Conservation (phyloP, 2,329 filamentous ascomycete species). For the Verticillium isaacii region DNA sequence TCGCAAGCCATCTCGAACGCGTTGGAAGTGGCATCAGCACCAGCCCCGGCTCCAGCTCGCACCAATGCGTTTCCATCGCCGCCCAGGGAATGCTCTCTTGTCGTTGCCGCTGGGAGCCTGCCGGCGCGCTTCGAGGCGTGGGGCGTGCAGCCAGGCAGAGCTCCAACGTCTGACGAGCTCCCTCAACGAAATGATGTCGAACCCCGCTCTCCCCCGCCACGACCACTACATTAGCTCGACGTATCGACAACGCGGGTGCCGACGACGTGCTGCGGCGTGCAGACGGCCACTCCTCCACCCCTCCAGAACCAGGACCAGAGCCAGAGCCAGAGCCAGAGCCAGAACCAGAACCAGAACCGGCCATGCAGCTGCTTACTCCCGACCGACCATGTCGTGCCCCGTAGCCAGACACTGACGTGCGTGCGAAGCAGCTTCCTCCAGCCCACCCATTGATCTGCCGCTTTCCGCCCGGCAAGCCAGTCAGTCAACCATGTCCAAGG, state of each 20-base stretch:
- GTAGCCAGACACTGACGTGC: not conserved
- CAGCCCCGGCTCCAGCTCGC: not conserved
- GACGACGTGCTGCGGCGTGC: not conserved
- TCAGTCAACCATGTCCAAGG: conserved; percentile 20
- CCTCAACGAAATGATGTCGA: not conserved
- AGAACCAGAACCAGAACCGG: not conserved
- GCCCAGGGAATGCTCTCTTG: not conserved
- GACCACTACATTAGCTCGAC: not conserved
- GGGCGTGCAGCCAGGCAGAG: not conserved
- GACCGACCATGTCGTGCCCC: not conserved
- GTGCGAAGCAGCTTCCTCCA: not conserved
- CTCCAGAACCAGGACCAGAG: not conserved
- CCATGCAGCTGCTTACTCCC: not conserved
- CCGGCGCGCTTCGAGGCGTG: not conserved
- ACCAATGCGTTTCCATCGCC: not conserved
- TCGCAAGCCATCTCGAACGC: not conserved
- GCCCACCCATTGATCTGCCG: not conserved
- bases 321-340: too few species aligned
- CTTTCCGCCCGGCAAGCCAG: not conserved
- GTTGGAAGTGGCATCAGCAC: not conserved
- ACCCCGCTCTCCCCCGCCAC: not conserved
- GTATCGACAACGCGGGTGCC: not conserved
- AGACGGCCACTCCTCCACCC: not conserved
- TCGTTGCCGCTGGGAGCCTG: not conserved
- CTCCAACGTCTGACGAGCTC: not conserved